These are phyloP conservation scores for Geotrichum klebahnii DNA, from an alignment of 1,139 yeast species.

Conservation along the genomic window DNA sequence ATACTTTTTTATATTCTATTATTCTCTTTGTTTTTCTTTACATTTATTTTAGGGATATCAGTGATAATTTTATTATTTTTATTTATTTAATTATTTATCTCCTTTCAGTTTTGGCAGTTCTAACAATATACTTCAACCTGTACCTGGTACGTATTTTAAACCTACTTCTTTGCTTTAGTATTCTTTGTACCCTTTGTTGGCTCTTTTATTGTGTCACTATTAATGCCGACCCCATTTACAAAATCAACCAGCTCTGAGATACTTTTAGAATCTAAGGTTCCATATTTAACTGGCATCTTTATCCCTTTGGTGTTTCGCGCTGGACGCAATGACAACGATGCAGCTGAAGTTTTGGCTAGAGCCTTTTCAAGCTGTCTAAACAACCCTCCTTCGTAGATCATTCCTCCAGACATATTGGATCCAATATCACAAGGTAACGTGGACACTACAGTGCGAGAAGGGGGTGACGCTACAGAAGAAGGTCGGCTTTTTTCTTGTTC, in stretches of 20 bases:
- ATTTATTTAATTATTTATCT: conserved; percentile 3
- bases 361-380: no score
- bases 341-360: no score
- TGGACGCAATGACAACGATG: no score
- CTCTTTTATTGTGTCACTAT: neutral
- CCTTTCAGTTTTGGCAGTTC: neutral
- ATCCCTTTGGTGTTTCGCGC: neutral
- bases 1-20: conserved; percentile 6
- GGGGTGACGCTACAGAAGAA: no score
- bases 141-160: neutral
- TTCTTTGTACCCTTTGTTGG: neutral
- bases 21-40: conserved; percentile 2
- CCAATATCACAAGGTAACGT: no score
- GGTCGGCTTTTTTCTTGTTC: neutral
- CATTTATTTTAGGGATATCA: no score
- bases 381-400: no score
- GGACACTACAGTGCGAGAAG: no score
- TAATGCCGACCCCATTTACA: conserved; percentile 33
- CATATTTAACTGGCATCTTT: neutral
- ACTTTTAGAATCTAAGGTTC: conserved; percentile 28
- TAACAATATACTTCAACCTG: neutral
- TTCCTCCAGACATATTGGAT: no score
- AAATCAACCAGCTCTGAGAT: conserved; percentile 38
- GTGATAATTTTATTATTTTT: conserved; percentile 6
- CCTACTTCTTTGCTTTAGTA: conserved; percentile 10